Conservation (phyloP, 2,329 filamentous ascomycete species). For the Ampelomyces quisqualis region DNA sequence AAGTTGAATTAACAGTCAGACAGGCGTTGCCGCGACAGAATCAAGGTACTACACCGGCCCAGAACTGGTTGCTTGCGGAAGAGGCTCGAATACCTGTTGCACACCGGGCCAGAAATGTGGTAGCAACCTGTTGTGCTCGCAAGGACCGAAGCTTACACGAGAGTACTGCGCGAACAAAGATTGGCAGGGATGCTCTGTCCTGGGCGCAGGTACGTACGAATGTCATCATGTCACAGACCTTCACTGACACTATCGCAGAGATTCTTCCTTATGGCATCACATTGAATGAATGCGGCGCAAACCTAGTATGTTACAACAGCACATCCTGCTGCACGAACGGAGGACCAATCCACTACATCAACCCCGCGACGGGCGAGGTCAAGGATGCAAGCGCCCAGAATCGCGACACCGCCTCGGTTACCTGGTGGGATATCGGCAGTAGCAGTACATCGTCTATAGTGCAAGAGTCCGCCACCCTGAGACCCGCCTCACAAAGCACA, state of each 20-base stretch:
- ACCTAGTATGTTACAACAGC: background rate
- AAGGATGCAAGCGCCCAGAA: background rate
- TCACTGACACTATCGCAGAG: background rate
- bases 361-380: background rate
- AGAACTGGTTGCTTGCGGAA: slow-evolving; percentile 8
- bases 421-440: background rate
- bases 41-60: slow-evolving; percentile 4
- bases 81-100: slow-evolving; percentile 8
- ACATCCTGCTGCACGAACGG: background rate
- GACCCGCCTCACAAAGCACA: background rate
- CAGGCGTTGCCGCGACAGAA: slow-evolving; percentile 4
- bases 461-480: background rate
- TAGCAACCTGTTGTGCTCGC: slow-evolving; percentile 7
- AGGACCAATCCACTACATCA: background rate
- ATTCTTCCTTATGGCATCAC: background rate
- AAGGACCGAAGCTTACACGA: background rate
- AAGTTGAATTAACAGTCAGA: background rate
- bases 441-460: background rate
- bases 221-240: background rate
- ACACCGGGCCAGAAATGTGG: slow-evolving; percentile 6
- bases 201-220: background rate
- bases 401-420: background rate
- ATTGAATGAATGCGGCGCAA: background rate
- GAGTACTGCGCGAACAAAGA: slow-evolving; percentile 4
- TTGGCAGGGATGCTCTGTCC: slow-evolving; percentile 5